These are phyloP conservation scores for Heterococcus sp. DNA, from an alignment of 108 stramenopile species.

Conservation along the genomic window DNA sequence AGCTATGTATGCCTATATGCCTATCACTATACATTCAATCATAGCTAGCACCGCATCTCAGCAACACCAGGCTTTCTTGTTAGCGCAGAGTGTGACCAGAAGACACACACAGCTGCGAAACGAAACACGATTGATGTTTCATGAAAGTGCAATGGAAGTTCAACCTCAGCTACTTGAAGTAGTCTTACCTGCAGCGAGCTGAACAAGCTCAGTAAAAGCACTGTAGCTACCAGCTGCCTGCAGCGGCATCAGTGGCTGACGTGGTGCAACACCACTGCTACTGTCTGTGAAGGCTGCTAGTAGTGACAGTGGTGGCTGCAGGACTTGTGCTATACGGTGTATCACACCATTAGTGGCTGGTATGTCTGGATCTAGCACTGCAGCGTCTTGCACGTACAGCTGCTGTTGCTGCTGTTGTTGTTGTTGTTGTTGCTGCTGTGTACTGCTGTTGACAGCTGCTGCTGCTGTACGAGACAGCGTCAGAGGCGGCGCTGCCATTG, in stretches of 20 bases:
- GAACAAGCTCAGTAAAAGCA: slow-evolving; percentile 21
- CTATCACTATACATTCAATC: no score
- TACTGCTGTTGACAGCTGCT: no score
- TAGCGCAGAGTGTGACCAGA: no score
- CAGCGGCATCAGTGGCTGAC: neutral
- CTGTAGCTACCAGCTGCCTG: neutral
- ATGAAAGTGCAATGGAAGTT: neutral
- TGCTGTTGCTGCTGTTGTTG: no score
- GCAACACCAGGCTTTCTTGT: no score
- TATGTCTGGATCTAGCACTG: slow-evolving; percentile 15
- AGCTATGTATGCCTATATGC: neutral
- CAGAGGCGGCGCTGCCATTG: neutral
- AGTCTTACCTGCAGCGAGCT: slow-evolving; percentile 13
- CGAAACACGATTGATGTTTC: neutral
- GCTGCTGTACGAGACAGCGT: neutral
- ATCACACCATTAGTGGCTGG: slow-evolving; percentile 33
- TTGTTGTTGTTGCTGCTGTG: no score
- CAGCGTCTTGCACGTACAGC: slow-evolving; percentile 5
- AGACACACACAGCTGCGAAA: no score
- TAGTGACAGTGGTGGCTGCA: slow-evolving; percentile 3
- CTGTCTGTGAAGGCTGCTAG: slow-evolving; percentile 1
- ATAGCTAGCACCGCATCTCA: no score
- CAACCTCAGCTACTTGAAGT: no score
- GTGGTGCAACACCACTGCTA: slow-evolving; percentile 17
- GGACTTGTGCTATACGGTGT: slow-evolving; percentile 7